These are phyloP conservation scores for Solanum tarijense DNA, from an alignment of 257 asterid species.

Conservation along the genomic window DNA sequence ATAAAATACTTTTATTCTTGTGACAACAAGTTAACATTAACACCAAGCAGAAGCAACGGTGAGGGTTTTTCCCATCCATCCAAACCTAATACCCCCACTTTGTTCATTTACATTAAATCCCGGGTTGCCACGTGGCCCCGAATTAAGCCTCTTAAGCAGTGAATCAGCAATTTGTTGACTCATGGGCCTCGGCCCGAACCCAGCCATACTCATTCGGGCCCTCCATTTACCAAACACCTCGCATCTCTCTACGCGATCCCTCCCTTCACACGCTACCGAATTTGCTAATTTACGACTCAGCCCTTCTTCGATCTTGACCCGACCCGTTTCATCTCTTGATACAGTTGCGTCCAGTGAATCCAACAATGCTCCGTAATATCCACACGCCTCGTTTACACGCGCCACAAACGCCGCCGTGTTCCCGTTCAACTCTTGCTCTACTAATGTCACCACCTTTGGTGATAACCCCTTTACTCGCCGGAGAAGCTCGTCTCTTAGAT, in stretches of 20 bases:
- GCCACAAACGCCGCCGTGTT: slow-evolving; percentile 61
- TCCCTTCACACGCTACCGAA: slow-evolving; percentile 87
- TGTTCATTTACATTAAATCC: slow-evolving; percentile 62
- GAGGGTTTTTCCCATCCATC: slow-evolving; percentile 80
- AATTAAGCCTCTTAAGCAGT: slow-evolving; percentile 39
- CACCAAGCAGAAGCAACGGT: slow-evolving; percentile 84
- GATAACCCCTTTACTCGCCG: slow-evolving; percentile 63
- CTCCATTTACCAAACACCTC: slow-evolving; percentile 87
- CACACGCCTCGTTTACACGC: slow-evolving; percentile 59
- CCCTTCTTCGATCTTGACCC: slow-evolving; percentile 61
- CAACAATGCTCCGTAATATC: slow-evolving; percentile 46
- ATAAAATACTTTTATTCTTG: neutral
- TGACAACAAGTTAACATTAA: slow-evolving; percentile 31
- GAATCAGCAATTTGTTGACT: slow-evolving; percentile 45
- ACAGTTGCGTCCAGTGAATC: slow-evolving; percentile 61
- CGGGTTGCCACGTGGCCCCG: slow-evolving; percentile 74
- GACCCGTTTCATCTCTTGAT: slow-evolving; percentile 24
- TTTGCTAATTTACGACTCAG: slow-evolving; percentile 55
- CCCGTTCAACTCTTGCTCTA: slow-evolving; percentile 66
- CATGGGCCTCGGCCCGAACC: slow-evolving; percentile 43
- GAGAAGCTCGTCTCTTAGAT: slow-evolving; percentile 55
- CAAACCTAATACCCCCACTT: slow-evolving; percentile 63
- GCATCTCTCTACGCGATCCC: slow-evolving; percentile 76
- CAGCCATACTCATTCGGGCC: slow-evolving; percentile 81
- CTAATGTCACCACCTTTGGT: slow-evolving; percentile 59